Conservation (phyloP, 768 basidiomycete genomes). For the Russula virescens region DNA sequence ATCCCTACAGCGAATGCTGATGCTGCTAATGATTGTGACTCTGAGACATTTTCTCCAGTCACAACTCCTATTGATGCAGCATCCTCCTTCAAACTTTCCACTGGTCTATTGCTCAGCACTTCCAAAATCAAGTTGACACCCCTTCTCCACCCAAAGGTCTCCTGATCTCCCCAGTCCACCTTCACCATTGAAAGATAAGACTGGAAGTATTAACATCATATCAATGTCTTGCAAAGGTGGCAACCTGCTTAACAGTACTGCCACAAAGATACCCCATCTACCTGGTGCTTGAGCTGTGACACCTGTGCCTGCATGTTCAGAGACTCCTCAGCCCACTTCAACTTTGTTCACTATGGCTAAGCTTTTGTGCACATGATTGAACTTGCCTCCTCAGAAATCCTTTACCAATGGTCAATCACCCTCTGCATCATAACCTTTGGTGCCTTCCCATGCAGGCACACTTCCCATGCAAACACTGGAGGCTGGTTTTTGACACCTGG, state of each 20-base stretch:
- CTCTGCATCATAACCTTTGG: not conserved
- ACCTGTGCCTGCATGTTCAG: conserved; percentile 30
- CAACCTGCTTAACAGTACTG: conserved; percentile 29
- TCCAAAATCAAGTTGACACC: conserved; percentile 47
- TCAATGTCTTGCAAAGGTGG: conserved; percentile 25
- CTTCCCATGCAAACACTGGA: conserved; percentile 36
- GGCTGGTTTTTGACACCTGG: conserved; percentile 50
- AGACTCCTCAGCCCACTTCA: conserved; percentile 11
- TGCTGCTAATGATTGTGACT: not conserved
- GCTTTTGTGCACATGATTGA: conserved; percentile 15
- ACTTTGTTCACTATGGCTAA: not conserved
- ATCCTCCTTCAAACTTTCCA: too few relatives aligned
- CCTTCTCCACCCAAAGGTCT: conserved; percentile 58
- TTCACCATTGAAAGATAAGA: conserved; percentile 48
- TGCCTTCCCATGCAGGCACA: conserved; percentile 15
- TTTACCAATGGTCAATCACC: not conserved
- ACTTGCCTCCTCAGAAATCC: conserved; percentile 21
- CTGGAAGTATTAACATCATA: conserved; percentile 30
- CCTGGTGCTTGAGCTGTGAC: conserved; percentile 44
- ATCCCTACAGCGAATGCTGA: conserved; percentile 9
- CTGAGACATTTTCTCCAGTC: conserved; percentile 12
- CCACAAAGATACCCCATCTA: conserved; percentile 41
- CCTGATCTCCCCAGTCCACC: conserved; percentile 66
- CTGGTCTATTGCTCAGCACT: conserved; percentile 38
- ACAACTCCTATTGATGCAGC: conserved; percentile 23